Percentiles rank a stretch among this genome's conserved stretches.
phyloP scores from a whole-genome alignment of 495 filamentous ascomycete genomes.

The Aspergillus haitiensis region DNA sequence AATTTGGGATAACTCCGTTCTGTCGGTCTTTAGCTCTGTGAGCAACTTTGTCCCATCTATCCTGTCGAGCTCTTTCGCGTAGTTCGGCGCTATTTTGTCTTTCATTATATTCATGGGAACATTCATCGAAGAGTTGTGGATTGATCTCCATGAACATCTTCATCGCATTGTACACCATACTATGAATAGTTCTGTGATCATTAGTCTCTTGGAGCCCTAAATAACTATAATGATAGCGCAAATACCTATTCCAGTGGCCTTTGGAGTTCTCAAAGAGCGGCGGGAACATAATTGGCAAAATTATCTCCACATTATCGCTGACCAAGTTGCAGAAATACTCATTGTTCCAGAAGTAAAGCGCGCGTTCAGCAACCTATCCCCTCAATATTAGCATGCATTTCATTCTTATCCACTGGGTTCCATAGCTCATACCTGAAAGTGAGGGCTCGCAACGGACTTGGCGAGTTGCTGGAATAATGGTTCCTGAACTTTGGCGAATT shows the following conservation, averaged over 20 bases:
- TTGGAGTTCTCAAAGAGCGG: constrained; percentile 99
- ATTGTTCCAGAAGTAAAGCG: constrained; percentile 99
- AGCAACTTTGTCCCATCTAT: constrained; percentile 82
- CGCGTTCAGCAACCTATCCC: constrained; percentile 83
- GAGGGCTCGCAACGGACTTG: constrained; percentile 96
- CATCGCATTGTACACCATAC: constrained; percentile 99
- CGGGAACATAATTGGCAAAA: constrained; percentile 98
- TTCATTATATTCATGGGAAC: constrained; percentile 97
- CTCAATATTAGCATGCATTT: constrained; percentile 5
- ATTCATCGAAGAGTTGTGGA: constrained; percentile 96
- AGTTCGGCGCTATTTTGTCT: constrained; percentile 85
- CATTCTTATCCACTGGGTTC: background rate
- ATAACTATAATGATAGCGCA: background rate
- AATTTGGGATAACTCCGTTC: constrained; percentile 50
- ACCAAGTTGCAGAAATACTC: constrained; percentile 99
- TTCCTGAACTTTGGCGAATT: constrained; percentile 98
- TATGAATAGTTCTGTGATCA: constrained; percentile 82
- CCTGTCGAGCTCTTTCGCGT: constrained; percentile 70
- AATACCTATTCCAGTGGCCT: constrained; percentile 97
- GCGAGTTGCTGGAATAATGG: constrained; percentile 95
- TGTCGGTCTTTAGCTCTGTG: constrained; percentile 70
- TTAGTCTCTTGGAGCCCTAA: constrained; percentile 17
- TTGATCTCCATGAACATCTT: constrained; percentile 99
- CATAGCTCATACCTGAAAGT: constrained; percentile 74
- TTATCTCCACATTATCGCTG: constrained; percentile 97